phyloP scores from a whole-genome alignment of 495 filamentous ascomycete species.

The Pyrenula aspistea region DNA sequence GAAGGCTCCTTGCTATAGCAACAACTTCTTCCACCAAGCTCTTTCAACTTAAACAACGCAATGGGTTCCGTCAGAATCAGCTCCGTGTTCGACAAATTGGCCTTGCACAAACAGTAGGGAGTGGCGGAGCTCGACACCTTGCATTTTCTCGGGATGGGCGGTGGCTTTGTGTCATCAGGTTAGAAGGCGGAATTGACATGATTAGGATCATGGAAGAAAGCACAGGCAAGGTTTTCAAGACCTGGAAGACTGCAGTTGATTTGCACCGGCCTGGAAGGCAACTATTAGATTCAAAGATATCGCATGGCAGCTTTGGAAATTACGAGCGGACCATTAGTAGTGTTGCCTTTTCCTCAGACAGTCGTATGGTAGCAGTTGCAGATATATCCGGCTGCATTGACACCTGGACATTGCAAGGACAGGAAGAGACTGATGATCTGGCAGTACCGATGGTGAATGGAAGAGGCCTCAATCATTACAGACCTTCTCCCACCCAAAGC shows the following conservation, averaged over 20 bases:
- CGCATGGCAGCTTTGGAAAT: conserved; percentile 56
- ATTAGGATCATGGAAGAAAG: conserved; percentile 28
- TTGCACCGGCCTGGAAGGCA: conserved; percentile 48
- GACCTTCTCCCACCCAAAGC: conserved; percentile 6
- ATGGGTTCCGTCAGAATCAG: conserved; percentile 32
- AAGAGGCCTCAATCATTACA: conserved; percentile 5
- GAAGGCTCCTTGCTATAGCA: conserved; percentile 62
- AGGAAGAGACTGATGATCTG: conserved; percentile 23
- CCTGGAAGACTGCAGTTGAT: conserved; percentile 33
- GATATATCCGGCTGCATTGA: conserved; percentile 83
- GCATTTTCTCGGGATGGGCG: conserved; percentile 37
- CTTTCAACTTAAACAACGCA: conserved; percentile 46
- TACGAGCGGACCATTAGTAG: conserved; percentile 71
- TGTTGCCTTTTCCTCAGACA: conserved; percentile 68
- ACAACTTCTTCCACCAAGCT: conserved; percentile 68
- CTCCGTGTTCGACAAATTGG: conserved; percentile 61
- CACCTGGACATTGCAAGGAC: conserved; percentile 60
- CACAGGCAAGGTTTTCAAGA: conserved; percentile 18
- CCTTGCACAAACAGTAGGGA: conserved; percentile 30
- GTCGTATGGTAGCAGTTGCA: conserved; percentile 60
- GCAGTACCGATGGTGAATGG: conserved; percentile 20
- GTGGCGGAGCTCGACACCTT: conserved; percentile 53
- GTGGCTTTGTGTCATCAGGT: conserved; percentile 43
- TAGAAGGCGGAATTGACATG: conserved; percentile 34
- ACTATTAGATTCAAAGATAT: conserved; percentile 34